These are phyloP conservation scores for Daldinia concentrica DNA, from an alignment of 495 filamentous ascomycete genomes.

Conservation along the genomic window DNA sequence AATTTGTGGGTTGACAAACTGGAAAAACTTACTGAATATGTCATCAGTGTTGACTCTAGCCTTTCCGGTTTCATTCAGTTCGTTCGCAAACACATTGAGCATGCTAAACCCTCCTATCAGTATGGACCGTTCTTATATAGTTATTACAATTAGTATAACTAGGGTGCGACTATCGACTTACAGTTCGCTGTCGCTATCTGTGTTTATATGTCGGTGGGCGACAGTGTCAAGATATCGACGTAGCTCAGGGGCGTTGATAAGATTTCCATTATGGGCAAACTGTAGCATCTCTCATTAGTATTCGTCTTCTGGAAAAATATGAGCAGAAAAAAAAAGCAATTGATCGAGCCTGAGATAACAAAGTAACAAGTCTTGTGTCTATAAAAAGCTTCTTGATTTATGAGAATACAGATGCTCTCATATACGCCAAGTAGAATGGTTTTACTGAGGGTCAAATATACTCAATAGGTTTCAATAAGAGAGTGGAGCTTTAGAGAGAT, in stretches of 20 bases:
- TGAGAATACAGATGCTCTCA: not conserved
- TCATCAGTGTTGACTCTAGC: slow-evolving; percentile 92
- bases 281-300: not conserved
- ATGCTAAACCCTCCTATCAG: not conserved
- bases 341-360: not conserved
- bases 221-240: slow-evolving; percentile 83
- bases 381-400: not conserved
- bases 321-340: not conserved
- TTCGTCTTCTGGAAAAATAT: not conserved
- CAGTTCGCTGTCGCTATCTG: slow-evolving; percentile 88
- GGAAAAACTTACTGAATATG: slow-evolving; percentile 68
- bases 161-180: not conserved
- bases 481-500: not conserved
- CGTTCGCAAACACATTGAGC: slow-evolving; percentile 92
- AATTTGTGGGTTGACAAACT: not conserved
- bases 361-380: not conserved
- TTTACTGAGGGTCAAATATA: not conserved
- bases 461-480: not conserved
- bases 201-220: slow-evolving; percentile 95
- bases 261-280: slow-evolving; percentile 79
- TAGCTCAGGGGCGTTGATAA: slow-evolving; percentile 90
- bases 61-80: slow-evolving; percentile 95
- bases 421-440: not conserved
- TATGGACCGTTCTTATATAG: not conserved
- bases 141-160: not conserved